Conservation (phyloP, 306 rosid species). For the Lotus japonicus region DNA sequence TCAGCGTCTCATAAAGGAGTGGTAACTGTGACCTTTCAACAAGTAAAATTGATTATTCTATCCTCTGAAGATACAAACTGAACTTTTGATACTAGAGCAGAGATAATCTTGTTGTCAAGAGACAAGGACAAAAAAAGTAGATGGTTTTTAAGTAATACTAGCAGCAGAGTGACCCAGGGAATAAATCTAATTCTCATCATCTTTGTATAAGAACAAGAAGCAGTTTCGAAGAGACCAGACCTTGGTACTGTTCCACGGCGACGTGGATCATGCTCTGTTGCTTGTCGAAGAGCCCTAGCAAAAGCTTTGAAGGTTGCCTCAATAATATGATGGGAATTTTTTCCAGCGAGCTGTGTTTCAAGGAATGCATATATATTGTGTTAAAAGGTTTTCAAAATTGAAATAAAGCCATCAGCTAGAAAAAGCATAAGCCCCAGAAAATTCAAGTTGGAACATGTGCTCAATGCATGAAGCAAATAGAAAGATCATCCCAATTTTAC, state of each 20-base stretch:
- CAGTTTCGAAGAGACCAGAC: constrained; percentile 32
- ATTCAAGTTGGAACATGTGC: neutral
- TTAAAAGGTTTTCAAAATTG: constrained; percentile 4
- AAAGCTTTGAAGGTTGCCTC: constrained; percentile 98
- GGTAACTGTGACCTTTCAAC: neutral
- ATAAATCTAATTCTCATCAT: neutral
- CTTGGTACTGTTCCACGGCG: constrained; percentile 82
- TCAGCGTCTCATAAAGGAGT: neutral
- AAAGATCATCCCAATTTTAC: constrained; percentile 1
- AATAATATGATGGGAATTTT: constrained; percentile 89
- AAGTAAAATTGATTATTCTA: constrained; percentile 1
- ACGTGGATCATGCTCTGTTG: constrained; percentile 75
- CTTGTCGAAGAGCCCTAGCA: constrained; percentile 96
- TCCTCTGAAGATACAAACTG: neutral
- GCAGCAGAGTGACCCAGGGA: too few species aligned
- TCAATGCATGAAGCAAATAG: constrained; percentile 10
- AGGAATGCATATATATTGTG: constrained; percentile 11
- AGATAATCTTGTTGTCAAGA: neutral
- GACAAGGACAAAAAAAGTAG: neutral
- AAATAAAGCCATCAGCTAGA: constrained; percentile 6
- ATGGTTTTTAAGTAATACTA: neutral
- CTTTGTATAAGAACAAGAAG: neutral
- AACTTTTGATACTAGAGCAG: neutral
- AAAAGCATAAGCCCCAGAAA: neutral
- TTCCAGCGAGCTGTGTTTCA: constrained; percentile 69